Conservation (phyloP, 768 basidiomycete genomes). For the Holtermannia corniformis region DNA sequence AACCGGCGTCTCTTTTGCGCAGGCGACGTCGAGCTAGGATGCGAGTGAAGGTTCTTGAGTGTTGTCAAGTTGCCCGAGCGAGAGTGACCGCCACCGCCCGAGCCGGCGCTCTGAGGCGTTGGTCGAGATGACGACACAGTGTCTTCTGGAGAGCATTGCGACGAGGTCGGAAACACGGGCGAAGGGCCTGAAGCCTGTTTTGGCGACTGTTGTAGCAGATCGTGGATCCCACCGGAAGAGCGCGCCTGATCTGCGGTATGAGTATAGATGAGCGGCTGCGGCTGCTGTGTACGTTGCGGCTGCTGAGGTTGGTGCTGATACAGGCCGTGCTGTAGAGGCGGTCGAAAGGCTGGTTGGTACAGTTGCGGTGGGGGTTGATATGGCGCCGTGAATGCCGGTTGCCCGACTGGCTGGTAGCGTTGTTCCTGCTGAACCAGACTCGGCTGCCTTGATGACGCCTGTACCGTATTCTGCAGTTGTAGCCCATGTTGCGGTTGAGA, state of each 20-base stretch:
- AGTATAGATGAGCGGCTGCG: background rate
- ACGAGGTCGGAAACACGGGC: background rate
- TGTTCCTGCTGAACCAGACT: no score
- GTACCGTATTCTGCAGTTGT: no score
- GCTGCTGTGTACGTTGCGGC: background rate
- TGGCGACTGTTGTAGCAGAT: no score
- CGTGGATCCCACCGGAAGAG: no score
- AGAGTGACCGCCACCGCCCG: background rate
- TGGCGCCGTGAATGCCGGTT: no score
- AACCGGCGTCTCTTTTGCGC: constrained; percentile 22
- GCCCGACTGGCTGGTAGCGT: no score
- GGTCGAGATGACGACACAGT: background rate
- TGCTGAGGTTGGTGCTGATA: constrained; percentile 40
- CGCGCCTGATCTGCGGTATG: no score
- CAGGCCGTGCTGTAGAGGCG: background rate
- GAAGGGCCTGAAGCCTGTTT: no score
- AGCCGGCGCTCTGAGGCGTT: background rate
- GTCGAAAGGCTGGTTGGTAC: background rate
- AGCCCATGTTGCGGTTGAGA: no score
- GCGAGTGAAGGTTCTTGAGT: background rate
- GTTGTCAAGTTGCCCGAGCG: background rate
- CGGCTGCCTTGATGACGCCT: no score
- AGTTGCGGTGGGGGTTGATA: background rate
- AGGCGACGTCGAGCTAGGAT: constrained; percentile 6
- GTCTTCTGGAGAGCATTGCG: background rate